Base-by-base conservation (phyloP, 2,329 filamentous ascomycete species). In the Sclerotinia glacialis region DNA sequence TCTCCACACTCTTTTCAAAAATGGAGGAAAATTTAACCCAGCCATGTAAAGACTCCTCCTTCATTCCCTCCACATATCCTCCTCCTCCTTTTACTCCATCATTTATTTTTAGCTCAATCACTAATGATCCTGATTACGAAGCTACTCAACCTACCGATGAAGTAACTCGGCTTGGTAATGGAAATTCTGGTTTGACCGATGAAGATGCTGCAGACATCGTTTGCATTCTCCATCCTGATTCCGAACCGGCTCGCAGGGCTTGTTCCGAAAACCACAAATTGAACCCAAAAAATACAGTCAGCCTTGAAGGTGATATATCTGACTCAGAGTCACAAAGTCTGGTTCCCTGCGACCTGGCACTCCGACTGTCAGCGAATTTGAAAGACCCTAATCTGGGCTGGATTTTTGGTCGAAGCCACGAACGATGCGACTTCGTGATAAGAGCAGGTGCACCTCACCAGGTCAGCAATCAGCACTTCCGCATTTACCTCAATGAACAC, bases 381-480 rank as follows among this genome's bases (percentile, higher is more conserved):
- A 91, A 90, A 74, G 84, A 90, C 71, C 86, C 89, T 8, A 75
- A 80, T 3, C 79, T 86, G 62, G 95, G 95, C 47, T 98, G 96
- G 78, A 85, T 86, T 53, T 98, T 99, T 78, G 95, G 95, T 40
- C 88, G 95, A 65, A 94, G 95, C 74, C 72, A 78, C 0, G 72
- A 77, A 55, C 83, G 85, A 44, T 95, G 91, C 77, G 95, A 99
- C 74, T 81, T 91, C 62, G 78, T 88, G 67, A 79, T 93, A 56
- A 84, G 85, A 72, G 86, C 92, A 58, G 77, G 80, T 46, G 89
- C 94, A 71, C 84, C 85, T 0, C 84, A 85, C 0, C 85, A 91
- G 53, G 85, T 99, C 68, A 98, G 94, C 81, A 97, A 98, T 76
- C 84, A 90, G n/a, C 95, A 99, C 77, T 99, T 98, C 77, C 89